Evolutionary conservation across 2,329 filamentous ascomycete genomes (phyloP).

Genomic region (Endoconidiophora polonica): DNA sequence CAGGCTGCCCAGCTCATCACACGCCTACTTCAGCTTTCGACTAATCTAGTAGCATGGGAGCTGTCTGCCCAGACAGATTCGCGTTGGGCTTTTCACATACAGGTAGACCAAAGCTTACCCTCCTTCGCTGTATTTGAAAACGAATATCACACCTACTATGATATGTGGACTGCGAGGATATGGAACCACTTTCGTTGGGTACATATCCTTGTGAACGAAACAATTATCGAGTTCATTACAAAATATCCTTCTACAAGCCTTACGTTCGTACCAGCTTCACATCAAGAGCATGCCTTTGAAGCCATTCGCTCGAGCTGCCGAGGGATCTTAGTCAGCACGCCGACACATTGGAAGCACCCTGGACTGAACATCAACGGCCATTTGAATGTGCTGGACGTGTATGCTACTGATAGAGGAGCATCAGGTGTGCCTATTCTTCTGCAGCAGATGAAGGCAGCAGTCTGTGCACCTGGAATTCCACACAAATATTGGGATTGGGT

Average conservation of each 20-base stretch:
- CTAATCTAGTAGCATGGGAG: no score
- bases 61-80: no score
- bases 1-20: no score
- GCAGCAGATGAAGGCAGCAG: slow-evolving; percentile 31
- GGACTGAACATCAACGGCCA: background rate
- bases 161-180: slow-evolving; percentile 35
- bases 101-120: slow-evolving; percentile 13
- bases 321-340: slow-evolving; percentile 29
- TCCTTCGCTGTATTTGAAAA: slow-evolving; percentile 31
- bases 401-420: slow-evolving; percentile 28
- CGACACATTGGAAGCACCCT: slow-evolving; percentile 27
- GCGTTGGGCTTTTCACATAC: background rate
- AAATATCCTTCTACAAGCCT: no score
- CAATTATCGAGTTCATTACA: slow-evolving; percentile 23
- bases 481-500: slow-evolving; percentile 28
- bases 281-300: slow-evolving; percentile 19
- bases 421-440: slow-evolving; percentile 31
- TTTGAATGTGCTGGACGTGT: slow-evolving; percentile 17
- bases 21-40: no score
- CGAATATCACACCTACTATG: slow-evolving; percentile 37
- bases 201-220: slow-evolving; percentile 35
- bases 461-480: slow-evolving; percentile 30
- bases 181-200: slow-evolving; percentile 45
- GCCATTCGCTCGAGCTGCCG: slow-evolving; percentile 24
- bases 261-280: slow-evolving; percentile 17